Evolutionary conservation across 352 stramenopile species (phyloP).

Genomic region (Pythium volutum): DNA sequence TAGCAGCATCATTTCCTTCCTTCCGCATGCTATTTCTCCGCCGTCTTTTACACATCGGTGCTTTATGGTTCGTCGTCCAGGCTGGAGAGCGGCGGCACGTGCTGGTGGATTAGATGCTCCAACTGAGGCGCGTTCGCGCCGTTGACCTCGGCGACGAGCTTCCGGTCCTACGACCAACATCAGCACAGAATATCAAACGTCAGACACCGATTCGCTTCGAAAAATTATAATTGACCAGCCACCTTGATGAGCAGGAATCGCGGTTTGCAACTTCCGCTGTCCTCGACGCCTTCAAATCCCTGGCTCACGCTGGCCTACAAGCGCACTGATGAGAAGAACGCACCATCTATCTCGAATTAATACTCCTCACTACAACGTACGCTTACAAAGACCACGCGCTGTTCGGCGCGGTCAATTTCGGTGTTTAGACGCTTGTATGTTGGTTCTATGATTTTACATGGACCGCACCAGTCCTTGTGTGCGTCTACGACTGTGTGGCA

Average conservation of each 20-base stretch:
- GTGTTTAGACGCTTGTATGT: constrained; percentile 63
- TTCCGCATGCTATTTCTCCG: neutral
- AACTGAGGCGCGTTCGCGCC: constrained; percentile 61
- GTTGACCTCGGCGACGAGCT: constrained; percentile 53
- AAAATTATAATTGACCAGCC: neutral
- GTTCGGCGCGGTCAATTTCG: constrained; percentile 57
- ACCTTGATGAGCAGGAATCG: constrained; percentile 64
- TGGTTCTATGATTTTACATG: constrained; percentile 74
- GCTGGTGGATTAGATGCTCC: constrained; percentile 59
- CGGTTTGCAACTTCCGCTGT: constrained; percentile 61
- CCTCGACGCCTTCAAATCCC: constrained; percentile 49
- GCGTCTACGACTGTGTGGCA: constrained; percentile 47
- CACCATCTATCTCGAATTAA: neutral
- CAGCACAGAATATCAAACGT: neutral
- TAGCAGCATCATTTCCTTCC: neutral
- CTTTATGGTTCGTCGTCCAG: constrained; percentile 50
- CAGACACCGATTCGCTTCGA: neutral
- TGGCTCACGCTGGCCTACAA: constrained; percentile 46
- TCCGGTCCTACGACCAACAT: constrained; percentile 37
- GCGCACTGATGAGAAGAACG: neutral
- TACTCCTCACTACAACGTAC: constrained; percentile 30
- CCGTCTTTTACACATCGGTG: neutral
- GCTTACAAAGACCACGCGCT: constrained; percentile 48
- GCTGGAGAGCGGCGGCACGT: constrained; percentile 45
- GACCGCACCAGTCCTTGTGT: constrained; percentile 70